phyloP scores from a whole-genome alignment of 345 rosid genomes.

The Gossypium anomalum region DNA sequence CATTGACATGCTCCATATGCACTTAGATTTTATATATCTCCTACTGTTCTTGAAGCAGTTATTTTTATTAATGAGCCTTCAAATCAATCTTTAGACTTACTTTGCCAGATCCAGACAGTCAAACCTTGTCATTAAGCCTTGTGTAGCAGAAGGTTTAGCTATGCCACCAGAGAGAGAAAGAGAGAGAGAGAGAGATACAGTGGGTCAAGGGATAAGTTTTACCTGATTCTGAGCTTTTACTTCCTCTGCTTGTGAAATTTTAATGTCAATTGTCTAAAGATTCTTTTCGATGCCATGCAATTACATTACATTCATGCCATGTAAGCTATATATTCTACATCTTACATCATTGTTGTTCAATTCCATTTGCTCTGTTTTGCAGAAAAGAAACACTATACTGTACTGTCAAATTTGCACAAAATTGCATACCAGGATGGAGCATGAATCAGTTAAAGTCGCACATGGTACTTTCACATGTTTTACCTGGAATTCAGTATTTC shows the following conservation, averaged over 20 bases:
- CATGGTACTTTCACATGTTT: slow-evolving; percentile 14
- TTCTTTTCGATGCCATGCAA: not conserved
- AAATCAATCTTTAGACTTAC: not conserved
- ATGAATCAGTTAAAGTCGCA: slow-evolving; percentile 11
- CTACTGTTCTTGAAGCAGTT: not conserved
- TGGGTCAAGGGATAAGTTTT: not conserved
- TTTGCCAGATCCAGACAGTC: not conserved
- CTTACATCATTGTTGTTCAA: not conserved
- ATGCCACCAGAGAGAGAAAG: not conserved
- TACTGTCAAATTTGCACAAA: not conserved
- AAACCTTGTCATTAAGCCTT: not conserved
- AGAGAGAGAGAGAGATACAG: not conserved
- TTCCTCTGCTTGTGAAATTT: not conserved
- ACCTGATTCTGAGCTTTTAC: not conserved
- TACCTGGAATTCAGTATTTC: not conserved
- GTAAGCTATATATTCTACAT: not conserved
- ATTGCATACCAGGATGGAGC: slow-evolving; percentile 20
- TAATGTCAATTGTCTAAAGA: not conserved
- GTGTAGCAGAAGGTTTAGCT: not conserved
- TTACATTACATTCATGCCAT: not conserved
- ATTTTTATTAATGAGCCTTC: not conserved
- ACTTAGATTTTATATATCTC: not conserved
- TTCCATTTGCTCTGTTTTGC: not conserved
- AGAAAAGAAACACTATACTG: not conserved
- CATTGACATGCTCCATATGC: not conserved